Base-by-base conservation (phyloP, 345 rosid genomes). In the Conringia planisiliqua region DNA sequence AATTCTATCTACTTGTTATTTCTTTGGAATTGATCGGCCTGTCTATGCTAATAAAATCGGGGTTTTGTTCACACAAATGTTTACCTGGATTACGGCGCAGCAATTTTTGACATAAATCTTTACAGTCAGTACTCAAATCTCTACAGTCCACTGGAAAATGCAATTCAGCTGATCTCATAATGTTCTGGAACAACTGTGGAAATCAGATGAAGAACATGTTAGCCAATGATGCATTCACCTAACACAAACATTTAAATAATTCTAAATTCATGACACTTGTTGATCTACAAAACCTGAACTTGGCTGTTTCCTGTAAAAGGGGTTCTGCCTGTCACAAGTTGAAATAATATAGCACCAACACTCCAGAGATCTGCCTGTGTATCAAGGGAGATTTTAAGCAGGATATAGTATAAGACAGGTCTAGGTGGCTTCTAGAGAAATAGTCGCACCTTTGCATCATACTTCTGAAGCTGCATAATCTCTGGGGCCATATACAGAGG, bases 341-440 rank as follows among this genome's bases (percentile, higher is more conserved):
- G 99, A 83, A 84, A 96, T 71, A 96, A 82, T 81, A 96, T 96
- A 69, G 95, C 88, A 79, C 99, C 99, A 46, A 96, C 97, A 80
- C 99, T 96, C 99, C 99, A 96, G 76, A 96, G 98, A 89, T 96
- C 99, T 88, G 99, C 99, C 99, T 96, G 99, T 35, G 65, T 75
- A 80, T 79, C 68, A 78, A 80, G 71, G 71, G 78, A 73, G 48
- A 82, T 66, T 70, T 76, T 87, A 82, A 83, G 83, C n/a, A 73
- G 61, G 74, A 68, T 51, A 63, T 66, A 17, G 62, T 61, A 74
- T 26, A 76, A 66, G 38, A 36, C 42, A 33, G 70, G 32, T 54
- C 43, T 71, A 56, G 7, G 7, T 63, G 43, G 50, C 13, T 51
- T 73, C 55, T 73, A 35, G 17, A 69, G 44, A 30, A 40, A 59